Evolutionary conservation across 768 basidiomycete species (phyloP).

Genomic region (Rhodotorula babjevae): DNA sequence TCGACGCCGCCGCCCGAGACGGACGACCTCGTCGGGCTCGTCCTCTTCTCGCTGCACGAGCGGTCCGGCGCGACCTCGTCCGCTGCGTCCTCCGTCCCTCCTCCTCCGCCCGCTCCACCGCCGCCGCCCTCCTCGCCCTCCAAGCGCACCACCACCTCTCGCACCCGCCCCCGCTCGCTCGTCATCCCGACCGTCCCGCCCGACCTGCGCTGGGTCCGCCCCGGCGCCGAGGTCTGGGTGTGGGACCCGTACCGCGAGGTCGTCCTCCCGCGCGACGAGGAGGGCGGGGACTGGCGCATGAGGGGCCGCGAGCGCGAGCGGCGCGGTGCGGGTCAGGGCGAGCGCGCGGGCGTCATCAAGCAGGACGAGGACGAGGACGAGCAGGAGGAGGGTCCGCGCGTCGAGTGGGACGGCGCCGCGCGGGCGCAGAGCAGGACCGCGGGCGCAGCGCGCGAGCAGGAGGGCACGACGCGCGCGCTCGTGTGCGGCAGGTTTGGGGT

Average conservation of each 20-base stretch:
- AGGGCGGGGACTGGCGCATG: no score
- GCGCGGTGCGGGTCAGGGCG: no score
- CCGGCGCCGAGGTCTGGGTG: slow-evolving; percentile 1
- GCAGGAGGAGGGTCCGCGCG: not conserved
- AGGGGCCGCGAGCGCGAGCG: not conserved
- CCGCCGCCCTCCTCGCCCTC: not conserved
- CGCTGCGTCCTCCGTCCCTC: not conserved
- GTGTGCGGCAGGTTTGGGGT: not conserved
- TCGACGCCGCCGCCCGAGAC: not conserved
- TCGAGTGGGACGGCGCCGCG: not conserved
- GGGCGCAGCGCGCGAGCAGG: not conserved
- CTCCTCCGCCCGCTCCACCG: not conserved
- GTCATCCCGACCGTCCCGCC: slow-evolving; percentile 2
- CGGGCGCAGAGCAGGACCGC: not conserved
- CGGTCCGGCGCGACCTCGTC: not conserved
- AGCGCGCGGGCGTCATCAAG: no score
- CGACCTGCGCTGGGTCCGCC: slow-evolving; percentile 5
- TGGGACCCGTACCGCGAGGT: slow-evolving; percentile 10
- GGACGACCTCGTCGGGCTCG: slow-evolving; percentile 7
- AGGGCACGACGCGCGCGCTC: not conserved
- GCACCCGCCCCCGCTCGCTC: not conserved
- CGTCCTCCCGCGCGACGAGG: not conserved
- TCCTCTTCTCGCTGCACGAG: slow-evolving; percentile 30
- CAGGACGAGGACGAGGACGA: not conserved
- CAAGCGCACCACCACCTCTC: not conserved